phyloP scores from a whole-genome alignment of 1,284 basidiomycete genomes.

The Boletus sp. region DNA sequence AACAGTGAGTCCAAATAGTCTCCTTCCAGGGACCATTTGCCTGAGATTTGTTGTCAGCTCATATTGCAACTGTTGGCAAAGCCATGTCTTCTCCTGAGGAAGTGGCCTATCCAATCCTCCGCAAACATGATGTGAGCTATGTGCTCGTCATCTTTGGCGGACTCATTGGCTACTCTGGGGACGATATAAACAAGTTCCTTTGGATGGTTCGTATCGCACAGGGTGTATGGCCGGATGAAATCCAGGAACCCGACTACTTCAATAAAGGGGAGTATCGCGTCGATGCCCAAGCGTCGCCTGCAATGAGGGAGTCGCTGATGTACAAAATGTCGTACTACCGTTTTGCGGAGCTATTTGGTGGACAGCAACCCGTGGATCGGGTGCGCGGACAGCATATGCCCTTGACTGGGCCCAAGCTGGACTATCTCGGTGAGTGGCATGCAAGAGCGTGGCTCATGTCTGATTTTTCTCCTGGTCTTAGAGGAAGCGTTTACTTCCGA shows the following conservation, averaged over 20 bases:
- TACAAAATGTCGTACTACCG: constrained; percentile 98
- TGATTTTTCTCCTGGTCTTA: constrained; percentile 36
- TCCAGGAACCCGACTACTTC: constrained; percentile 95
- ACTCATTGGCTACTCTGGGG: constrained; percentile 95
- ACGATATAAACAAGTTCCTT: constrained; percentile 99
- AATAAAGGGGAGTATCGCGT: constrained; percentile 94
- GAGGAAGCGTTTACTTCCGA: constrained; percentile 97
- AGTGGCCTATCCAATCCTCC: constrained; percentile 94
- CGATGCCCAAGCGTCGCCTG: constrained; percentile 81
- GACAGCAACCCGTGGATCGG: constrained; percentile 73
- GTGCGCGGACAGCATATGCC: constrained; percentile 86
- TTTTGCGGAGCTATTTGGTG: constrained; percentile 89
- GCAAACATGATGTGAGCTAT: constrained; percentile 98
- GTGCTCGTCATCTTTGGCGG: constrained; percentile 98
- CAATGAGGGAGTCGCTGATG: constrained; percentile 98
- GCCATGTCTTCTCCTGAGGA: constrained; percentile 97
- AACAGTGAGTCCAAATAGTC: constrained; percentile 72
- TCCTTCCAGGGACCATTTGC: background rate
- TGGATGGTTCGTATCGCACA: constrained; percentile 99
- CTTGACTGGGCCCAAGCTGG: constrained; percentile 75
- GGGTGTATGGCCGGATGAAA: constrained; percentile 99
- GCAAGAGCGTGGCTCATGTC: background rate
- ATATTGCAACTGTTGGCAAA: constrained; percentile 97
- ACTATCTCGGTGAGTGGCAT: constrained; percentile 74
- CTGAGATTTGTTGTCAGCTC: constrained; percentile 53